phyloP scores from a whole-genome alignment of 768 basidiomycete species.

The Phlebiopsis flavidoalba region DNA sequence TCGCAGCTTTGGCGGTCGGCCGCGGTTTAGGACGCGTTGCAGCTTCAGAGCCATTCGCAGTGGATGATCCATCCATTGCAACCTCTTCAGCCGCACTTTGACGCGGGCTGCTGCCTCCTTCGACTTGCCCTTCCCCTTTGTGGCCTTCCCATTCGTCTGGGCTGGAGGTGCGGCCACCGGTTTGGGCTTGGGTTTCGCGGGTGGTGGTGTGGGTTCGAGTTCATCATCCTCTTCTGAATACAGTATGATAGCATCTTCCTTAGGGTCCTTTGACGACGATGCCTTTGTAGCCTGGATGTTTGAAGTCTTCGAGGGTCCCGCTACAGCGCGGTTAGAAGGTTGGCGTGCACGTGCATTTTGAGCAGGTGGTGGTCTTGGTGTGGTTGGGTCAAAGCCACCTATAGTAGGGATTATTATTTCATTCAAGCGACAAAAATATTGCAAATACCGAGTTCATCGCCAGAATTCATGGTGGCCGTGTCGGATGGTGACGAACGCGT shows the following conservation, averaged over 20 bases:
- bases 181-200: conserved; percentile 23
- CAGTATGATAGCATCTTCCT: conserved; percentile 3
- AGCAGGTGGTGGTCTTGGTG: conserved; percentile 17
- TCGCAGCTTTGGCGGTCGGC: conserved; percentile 8
- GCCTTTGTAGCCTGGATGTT: conserved; percentile 12
- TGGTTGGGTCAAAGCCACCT: conserved; percentile 26
- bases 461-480: conserved; percentile 19
- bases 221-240: conserved; percentile 5
- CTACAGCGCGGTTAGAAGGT: conserved; percentile 12
- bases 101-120: conserved; percentile 15
- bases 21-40: conserved; percentile 9
- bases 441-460: conserved; percentile 21
- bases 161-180: neutral
- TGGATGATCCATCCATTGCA: conserved; percentile 16
- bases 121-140: conserved; percentile 26
- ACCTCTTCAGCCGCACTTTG: conserved; percentile 8
- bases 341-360: conserved; percentile 18
- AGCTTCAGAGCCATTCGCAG: conserved; percentile 8
- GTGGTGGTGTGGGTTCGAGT: neutral
- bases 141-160: conserved; percentile 23
- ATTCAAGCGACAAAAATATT: conserved; percentile 12
- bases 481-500: neutral
- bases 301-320: conserved; percentile 19
- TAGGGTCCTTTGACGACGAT: neutral
- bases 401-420: conserved; percentile 1